Evolutionary conservation across 805 yeast species (phyloP), one percentile per base, ranked within the genome.

Genomic region (Saccharomycopsis capsularis): DNA sequence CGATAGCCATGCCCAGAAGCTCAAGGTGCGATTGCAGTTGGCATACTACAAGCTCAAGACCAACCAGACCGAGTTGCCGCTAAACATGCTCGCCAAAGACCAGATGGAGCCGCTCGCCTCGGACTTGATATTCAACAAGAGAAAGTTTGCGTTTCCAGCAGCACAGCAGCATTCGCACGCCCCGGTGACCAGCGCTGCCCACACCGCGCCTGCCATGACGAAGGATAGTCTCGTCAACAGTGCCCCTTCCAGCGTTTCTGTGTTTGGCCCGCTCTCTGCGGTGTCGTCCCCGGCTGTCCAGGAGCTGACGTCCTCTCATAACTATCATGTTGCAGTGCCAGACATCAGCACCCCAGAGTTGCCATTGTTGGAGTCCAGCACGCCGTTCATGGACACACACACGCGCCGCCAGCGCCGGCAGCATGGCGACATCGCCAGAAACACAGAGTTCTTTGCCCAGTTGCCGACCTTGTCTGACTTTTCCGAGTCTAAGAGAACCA

Each of bases 11-110:
- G 53, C 53, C 9, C 45, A 38, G 16, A 50, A 50, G 30, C 24
- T 50, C n/a, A 50, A 44, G 34, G 16, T 34, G 16, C 16, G 53
- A 21, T 46, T 50, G n/a, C 53, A 50, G 38, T 46, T 50, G 24
- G 53, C 53, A 23, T 46, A 38, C 27, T 50, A 42, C 32, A 50
- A 50, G 43, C 22, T 50, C 7, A 45, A 32, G n/a, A 50, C 46
- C 9, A 44, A 46, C 40, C 53, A 50, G 41, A 25, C 45, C 19
- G 42, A 16, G 25, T n/a, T 36, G 13, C 50, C 50, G 22, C 25
- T 47, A 36, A 34, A 16, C 18, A 34, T 9, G 18, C 38, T 34
- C 38, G 37, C 22, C 3, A 27, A 36, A 22, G 38, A 9, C 18
- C 19, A 34, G 38, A 5, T 34, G 18, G 13, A 9, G 18, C 7